Conservation (phyloP, 2,329 filamentous ascomycete genomes). For the Fulvia fulva region DNA sequence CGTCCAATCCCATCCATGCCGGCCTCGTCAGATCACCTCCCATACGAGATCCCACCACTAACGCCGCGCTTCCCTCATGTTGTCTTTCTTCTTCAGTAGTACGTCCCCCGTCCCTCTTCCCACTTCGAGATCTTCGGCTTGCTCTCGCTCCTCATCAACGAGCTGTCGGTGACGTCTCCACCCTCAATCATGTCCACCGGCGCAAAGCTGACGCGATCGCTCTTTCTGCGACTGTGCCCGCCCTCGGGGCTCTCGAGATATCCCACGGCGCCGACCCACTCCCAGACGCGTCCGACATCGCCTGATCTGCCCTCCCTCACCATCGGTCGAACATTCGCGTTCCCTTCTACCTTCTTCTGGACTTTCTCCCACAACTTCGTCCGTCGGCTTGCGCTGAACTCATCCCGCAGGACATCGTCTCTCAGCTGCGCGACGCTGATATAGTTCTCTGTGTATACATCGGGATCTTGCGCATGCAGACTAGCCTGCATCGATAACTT, state of each 20-base stretch:
- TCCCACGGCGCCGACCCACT: conserved; percentile 60
- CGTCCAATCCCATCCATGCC: not conserved
- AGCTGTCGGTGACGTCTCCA: conserved; percentile 13
- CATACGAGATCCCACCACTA: not conserved
- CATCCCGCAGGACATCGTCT: conserved; percentile 81
- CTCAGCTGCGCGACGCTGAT: conserved; percentile 84
- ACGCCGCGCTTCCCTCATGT: not conserved
- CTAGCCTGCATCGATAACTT: conserved; percentile 79
- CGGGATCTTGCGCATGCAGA: conserved; percentile 63
- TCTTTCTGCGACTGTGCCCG: conserved; percentile 22
- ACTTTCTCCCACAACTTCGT: conserved; percentile 83
- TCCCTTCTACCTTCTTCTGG: conserved; percentile 79
- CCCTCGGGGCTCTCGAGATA: conserved; percentile 28
- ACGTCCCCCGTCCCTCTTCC: conserved; percentile 44
- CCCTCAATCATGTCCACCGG: conserved; percentile 17
- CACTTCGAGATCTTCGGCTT: conserved; percentile 32
- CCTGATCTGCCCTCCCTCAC: conserved; percentile 58
- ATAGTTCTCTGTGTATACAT: conserved; percentile 66
- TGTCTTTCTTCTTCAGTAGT: conserved; percentile 38
- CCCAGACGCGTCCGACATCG: conserved; percentile 61
- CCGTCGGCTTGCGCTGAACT: conserved; percentile 71
- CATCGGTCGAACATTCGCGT: conserved; percentile 82
- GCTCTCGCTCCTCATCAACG: conserved; percentile 13
- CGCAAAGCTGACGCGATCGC: conserved; percentile 30
- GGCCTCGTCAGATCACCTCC: not conserved